A percentile compares a stretch with the other conserved stretches of the same genome.
These are phyloP conservation scores for Nakazawaea laoshanensis DNA, from an alignment of 805 yeast genomes.

Conservation along the genomic window DNA sequence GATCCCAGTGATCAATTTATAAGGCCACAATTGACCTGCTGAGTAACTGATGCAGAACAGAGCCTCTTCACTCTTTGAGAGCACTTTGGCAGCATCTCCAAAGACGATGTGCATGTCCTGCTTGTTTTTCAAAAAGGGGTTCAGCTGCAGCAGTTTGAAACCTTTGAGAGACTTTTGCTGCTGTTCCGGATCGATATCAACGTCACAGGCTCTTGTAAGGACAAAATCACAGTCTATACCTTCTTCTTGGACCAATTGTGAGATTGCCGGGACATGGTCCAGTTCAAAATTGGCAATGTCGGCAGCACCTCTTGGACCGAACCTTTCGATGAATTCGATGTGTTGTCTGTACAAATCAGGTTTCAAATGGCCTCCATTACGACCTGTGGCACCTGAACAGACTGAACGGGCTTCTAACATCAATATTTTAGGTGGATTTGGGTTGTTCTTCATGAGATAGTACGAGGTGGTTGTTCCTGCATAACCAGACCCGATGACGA, in stretches of 20 bases:
- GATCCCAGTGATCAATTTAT: conserved; percentile 27
- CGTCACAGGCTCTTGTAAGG: conserved; percentile 21
- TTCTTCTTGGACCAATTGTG: conserved; percentile 20
- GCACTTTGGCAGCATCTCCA: conserved; percentile 22
- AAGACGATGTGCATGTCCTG: conserved; percentile 21
- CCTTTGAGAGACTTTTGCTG: conserved; percentile 13
- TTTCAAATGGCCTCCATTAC: conserved; percentile 37
- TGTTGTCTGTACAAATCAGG: conserved; percentile 20
- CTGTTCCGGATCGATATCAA: conserved; percentile 14
- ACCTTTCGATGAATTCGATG: conserved; percentile 5
- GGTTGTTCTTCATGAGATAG: conserved; percentile 19
- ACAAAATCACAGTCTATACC: conserved; percentile 22
- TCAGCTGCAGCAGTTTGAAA: conserved; percentile 16
- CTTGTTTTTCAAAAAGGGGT: conserved; percentile 21
- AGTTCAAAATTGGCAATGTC: conserved; percentile 26
- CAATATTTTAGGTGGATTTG: conserved; percentile 11
- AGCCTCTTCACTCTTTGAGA: conserved; percentile 21
- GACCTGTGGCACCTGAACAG: conserved; percentile 34
- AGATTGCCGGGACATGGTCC: conserved; percentile 21
- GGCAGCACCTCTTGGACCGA: conserved; percentile 19
- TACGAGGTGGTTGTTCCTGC: conserved; percentile 34
- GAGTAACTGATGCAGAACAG: conserved; percentile 26
- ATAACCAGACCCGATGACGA: conserved; percentile 38
- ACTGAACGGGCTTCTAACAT: conserved; percentile 33
- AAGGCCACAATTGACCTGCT: conserved; percentile 37